Evolutionary conservation across 1,139 yeast species (phyloP), one percentile per base, ranked within the genome.

Genomic region (Nadsonia starkeyi-henricii): DNA sequence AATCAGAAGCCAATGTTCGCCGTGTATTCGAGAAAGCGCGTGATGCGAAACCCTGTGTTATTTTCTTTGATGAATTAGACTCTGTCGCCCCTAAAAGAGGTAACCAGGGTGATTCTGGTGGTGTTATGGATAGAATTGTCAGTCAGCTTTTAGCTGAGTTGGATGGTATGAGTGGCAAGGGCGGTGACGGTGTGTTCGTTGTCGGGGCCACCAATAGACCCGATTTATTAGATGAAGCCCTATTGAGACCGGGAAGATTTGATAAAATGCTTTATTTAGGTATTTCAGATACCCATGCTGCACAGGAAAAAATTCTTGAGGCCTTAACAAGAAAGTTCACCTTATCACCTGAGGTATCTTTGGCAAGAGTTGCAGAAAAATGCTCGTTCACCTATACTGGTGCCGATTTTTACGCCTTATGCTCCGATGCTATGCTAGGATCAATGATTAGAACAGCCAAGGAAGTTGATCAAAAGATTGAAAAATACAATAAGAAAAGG

Each of bases 1-100:
- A 91, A 64, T 85, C 96, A 1, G 98, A 91, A 66, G 96, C 97
- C 19, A 91, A 91, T 63, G 97, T 91, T 17, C 78, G 98, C 52
- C 74, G 88, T 50, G 96, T 91, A 8, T 91, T 91, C 65, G 96
- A 89, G 65, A 79, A 77, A 56, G 97, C 97, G 0, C 72, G 97
- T 52, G 97, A 91, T 65, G 96, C 97, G 15, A 84, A 83, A 60
- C 98, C 98, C 0, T 91, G 98, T 71, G 96, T 91, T 37, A 89
- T 91, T 39, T 91, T 91, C 64, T 91, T 91, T 60, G 98, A 91
- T 68, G 98, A 91, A 65, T 75, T 91, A 66, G 98, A 91, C 67
- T 88, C 96, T 1, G 96, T 89, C 1, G 98, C 98, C 0, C 97
- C 97, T 0, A 89, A 91, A 63, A 79, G 97, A 69, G 97, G 97